Evolutionary conservation across 257 asterid species (phyloP).

Genomic region (Lithospermum erythrorhizon): DNA sequence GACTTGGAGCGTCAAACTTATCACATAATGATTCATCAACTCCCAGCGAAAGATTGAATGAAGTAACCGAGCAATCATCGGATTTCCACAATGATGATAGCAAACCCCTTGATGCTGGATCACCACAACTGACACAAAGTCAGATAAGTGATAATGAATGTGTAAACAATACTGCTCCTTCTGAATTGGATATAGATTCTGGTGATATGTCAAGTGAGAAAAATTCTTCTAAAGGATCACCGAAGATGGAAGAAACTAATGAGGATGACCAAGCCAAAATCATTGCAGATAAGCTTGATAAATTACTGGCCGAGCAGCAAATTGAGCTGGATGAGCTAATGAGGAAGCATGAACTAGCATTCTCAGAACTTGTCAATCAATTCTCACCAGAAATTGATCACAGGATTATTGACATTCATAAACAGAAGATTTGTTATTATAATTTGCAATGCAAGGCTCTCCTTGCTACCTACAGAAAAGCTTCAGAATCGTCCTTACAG

Average conservation of each 20-base stretch:
- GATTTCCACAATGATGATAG: background rate
- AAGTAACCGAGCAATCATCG: too few species aligned
- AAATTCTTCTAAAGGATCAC: constrained; percentile 13
- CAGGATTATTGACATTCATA: constrained; percentile 37
- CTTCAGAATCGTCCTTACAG: constrained; percentile 21
- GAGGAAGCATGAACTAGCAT: constrained; percentile 48
- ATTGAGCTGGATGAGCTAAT: constrained; percentile 56
- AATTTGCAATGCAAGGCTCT: constrained; percentile 17
- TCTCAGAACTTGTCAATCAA: constrained; percentile 39
- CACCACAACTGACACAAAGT: background rate
- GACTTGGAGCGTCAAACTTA: too few species aligned
- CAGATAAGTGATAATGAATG: background rate
- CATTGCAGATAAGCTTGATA: constrained; percentile 45
- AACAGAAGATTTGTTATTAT: constrained; percentile 24
- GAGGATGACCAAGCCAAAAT: constrained; percentile 21
- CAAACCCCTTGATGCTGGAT: background rate
- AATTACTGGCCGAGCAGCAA: constrained; percentile 45
- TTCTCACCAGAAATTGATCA: constrained; percentile 44
- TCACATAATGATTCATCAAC: too few species aligned
- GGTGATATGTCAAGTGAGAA: constrained; percentile 10
- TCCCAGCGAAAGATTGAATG: too few species aligned
- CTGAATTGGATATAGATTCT: background rate
- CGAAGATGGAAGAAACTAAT: constrained; percentile 19
- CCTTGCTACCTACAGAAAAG: constrained; percentile 15
- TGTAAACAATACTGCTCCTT: background rate